phyloP scores from a whole-genome alignment of 495 filamentous ascomycete species.

The Penicillium simplicissimum region DNA sequence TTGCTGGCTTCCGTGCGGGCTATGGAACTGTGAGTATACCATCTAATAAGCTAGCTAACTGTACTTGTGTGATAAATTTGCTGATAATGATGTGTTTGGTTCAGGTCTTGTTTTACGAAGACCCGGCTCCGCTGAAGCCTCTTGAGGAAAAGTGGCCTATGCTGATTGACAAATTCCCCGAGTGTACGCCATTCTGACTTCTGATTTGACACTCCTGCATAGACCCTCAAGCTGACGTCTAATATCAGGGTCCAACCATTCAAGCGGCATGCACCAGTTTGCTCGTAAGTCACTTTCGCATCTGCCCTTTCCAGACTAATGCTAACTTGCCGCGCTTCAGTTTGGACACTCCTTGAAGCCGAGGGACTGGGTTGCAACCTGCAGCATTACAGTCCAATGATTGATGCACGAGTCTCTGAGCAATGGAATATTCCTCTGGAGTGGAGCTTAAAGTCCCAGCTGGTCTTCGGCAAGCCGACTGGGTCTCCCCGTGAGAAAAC shows the following conservation, averaged over 20 bases:
- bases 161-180: conserved; percentile 12
- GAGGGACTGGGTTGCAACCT: conserved; percentile 73
- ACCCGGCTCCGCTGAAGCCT: conserved; percentile 48
- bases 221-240: neutral
- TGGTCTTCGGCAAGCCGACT: conserved; percentile 60
- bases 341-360: conserved; percentile 67
- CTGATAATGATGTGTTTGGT: neutral
- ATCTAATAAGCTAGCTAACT: neutral
- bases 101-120: conserved; percentile 64
- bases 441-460: conserved; percentile 62
- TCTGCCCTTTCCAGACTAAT: neutral
- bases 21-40: conserved; percentile 21
- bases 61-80: neutral
- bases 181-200: conserved; percentile 10
- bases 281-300: conserved; percentile 23
- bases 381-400: conserved; percentile 68
- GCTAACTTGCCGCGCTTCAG: conserved; percentile 9
- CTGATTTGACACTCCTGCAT: neutral
- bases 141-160: conserved; percentile 52
- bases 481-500: conserved; percentile 28
- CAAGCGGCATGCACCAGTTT: conserved; percentile 67
- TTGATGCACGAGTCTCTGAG: conserved; percentile 57
- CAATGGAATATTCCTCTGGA: conserved; percentile 58
- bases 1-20: conserved; percentile 15
- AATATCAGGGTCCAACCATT: conserved; percentile 56